These are phyloP conservation scores for Quercus suber DNA, from an alignment of 306 rosid species.

Conservation along the genomic window DNA sequence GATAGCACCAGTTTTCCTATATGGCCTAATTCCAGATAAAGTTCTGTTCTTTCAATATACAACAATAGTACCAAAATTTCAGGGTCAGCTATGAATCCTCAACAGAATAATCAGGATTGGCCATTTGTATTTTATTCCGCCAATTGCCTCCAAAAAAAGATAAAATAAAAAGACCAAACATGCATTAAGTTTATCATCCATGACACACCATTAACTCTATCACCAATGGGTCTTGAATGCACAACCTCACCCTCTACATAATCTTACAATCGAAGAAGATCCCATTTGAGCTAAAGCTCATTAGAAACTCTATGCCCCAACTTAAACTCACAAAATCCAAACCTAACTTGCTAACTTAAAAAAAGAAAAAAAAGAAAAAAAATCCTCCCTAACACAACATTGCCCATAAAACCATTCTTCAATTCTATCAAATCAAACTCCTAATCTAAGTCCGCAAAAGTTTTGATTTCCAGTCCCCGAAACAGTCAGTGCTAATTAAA, in stretches of 20 bases:
- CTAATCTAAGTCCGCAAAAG: background rate
- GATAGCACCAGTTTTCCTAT: background rate
- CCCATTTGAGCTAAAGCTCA: too few species aligned
- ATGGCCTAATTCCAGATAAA: background rate
- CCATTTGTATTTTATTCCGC: too few species aligned
- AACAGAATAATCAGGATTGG: too few species aligned
- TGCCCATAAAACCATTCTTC: background rate
- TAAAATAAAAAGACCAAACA: background rate
- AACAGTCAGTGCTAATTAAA: constrained; percentile 1
- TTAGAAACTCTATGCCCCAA: background rate
- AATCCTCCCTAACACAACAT: background rate
- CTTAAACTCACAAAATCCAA: background rate
- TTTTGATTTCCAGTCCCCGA: constrained; percentile 2
- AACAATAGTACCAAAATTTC: too few species aligned
- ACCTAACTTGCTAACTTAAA: background rate
- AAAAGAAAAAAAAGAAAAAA: too few species aligned
- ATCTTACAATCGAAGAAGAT: too few species aligned
- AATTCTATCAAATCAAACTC: constrained; percentile 1
- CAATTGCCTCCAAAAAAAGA: background rate
- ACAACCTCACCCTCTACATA: too few species aligned
- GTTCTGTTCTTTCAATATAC: background rate
- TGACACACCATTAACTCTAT: background rate
- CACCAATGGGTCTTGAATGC: too few species aligned
- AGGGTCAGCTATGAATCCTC: too few species aligned
- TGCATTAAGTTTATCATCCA: background rate